A percentile compares a stretch with the other conserved stretches of the same genome.
phyloP scores from a whole-genome alignment of 805 yeast genomes.

The Ogataea ramenticola region DNA sequence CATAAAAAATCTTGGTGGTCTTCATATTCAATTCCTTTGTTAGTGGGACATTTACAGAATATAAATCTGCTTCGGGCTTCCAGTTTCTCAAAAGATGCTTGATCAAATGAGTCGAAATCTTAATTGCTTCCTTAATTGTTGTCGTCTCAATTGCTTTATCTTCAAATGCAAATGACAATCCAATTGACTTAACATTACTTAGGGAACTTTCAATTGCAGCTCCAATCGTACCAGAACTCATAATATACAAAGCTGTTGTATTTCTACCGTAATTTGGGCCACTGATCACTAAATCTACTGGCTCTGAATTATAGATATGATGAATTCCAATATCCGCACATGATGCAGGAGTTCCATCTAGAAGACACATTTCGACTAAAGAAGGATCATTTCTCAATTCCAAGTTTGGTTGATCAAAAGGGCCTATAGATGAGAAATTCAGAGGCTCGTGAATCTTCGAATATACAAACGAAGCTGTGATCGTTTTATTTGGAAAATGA shows the following conservation, averaged over 20 bases:
- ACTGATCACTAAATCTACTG: constrained; percentile 70
- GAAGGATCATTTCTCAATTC: constrained; percentile 25
- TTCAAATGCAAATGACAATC: constrained; percentile 73
- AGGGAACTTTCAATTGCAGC: constrained; percentile 86
- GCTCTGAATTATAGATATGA: constrained; percentile 37
- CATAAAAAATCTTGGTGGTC: constrained; percentile 50
- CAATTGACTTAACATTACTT: constrained; percentile 56
- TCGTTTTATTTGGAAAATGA: constrained; percentile 64
- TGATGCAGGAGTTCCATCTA: constrained; percentile 88
- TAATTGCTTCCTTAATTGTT: constrained; percentile 51
- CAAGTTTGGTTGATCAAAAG: constrained; percentile 41
- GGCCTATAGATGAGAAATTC: constrained; percentile 53
- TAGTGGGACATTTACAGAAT: constrained; percentile 71
- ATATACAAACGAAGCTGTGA: constrained; percentile 52
- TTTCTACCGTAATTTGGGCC: constrained; percentile 92
- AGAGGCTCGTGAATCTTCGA: constrained; percentile 30
- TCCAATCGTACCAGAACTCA: constrained; percentile 87
- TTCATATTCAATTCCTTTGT: constrained; percentile 35
- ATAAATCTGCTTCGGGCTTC: constrained; percentile 50
- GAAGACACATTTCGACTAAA: constrained; percentile 64
- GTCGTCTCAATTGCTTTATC: constrained; percentile 34
- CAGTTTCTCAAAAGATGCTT: constrained; percentile 48
- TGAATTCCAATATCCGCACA: constrained; percentile 80
- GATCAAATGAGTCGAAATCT: constrained; percentile 52
- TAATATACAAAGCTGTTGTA: constrained; percentile 73